Evolutionary conservation across 2,329 filamentous ascomycete genomes (phyloP).

Genomic region (Penicillium sp.): DNA sequence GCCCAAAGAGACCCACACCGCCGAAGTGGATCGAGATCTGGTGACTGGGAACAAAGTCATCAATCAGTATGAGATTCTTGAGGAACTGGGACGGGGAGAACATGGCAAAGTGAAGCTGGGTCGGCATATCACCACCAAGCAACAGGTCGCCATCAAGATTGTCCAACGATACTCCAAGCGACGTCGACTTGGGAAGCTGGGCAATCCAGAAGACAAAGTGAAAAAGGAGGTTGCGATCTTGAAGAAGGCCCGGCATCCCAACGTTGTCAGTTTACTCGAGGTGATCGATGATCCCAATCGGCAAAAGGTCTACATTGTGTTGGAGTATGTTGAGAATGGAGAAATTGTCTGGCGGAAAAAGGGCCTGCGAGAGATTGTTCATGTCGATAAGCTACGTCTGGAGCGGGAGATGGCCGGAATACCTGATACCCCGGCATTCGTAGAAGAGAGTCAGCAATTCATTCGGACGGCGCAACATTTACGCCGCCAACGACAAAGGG

Average conservation of each 20-base stretch:
- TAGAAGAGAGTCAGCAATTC: slow-evolving; percentile 46
- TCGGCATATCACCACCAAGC: slow-evolving; percentile 70
- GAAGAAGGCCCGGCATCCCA: slow-evolving; percentile 97
- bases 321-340: slow-evolving; percentile 91
- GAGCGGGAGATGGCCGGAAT: slow-evolving; percentile 73
- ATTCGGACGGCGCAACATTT: slow-evolving; percentile 39
- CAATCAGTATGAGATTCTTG: slow-evolving; percentile 96
- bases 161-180: slow-evolving; percentile 94
- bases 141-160: slow-evolving; percentile 96
- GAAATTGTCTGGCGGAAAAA: slow-evolving; percentile 94
- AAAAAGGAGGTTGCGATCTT: slow-evolving; percentile 97
- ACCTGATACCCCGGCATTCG: slow-evolving; percentile 61
- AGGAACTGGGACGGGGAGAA: slow-evolving; percentile 91
- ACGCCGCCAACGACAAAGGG: slow-evolving; percentile 51
- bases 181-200: slow-evolving; percentile 75
- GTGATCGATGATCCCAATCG: slow-evolving; percentile 96
- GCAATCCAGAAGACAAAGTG: slow-evolving; percentile 69
- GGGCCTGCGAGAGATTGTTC: slow-evolving; percentile 77
- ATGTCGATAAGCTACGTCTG: slow-evolving; percentile 77
- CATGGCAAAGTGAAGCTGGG: slow-evolving; percentile 98
- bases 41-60: slow-evolving; percentile 92
- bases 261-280: slow-evolving; percentile 91
- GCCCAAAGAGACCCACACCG: slow-evolving; percentile 84
- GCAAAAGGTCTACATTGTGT: slow-evolving; percentile 97
- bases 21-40: slow-evolving; percentile 83